These are phyloP conservation scores for Leishmania tarentolae DNA, from an alignment of 208 protist species.

Conservation along the genomic window DNA sequence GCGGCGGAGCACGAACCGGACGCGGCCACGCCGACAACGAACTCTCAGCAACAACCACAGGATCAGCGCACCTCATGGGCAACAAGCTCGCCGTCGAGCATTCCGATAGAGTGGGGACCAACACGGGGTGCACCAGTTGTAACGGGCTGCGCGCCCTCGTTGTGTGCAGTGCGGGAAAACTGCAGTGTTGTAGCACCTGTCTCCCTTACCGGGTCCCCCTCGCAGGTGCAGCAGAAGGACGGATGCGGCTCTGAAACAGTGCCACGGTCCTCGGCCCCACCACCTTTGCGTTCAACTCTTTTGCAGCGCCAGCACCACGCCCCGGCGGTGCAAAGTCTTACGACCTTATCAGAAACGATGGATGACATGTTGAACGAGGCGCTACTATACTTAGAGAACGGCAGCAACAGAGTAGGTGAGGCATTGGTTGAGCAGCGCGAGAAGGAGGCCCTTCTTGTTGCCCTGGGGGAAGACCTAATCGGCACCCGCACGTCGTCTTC, in stretches of 20 bases:
- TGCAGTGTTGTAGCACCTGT: background rate
- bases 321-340: slow-evolving; percentile 2
- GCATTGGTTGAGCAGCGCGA: slow-evolving; percentile 17
- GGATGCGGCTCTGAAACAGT: background rate
- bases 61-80: background rate
- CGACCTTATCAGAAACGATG: slow-evolving; percentile 59
- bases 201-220: background rate
- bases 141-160: background rate
- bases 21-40: slow-evolving; percentile 26
- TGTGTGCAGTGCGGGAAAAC: background rate
- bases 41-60: slow-evolving; percentile 14
- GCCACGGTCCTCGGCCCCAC: background rate
- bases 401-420: slow-evolving; percentile 7
- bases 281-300: background rate
- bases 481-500: background rate
- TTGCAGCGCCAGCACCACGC: background rate
- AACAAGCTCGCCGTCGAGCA: background rate
- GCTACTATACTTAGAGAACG: slow-evolving; percentile 55
- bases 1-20: slow-evolving; percentile 10
- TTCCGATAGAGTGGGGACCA: background rate
- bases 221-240: background rate
- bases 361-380: slow-evolving; percentile 69
- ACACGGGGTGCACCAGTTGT: background rate
- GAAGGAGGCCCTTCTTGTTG: slow-evolving; percentile 4
- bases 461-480: slow-evolving; percentile 16